A percentile compares a stretch with the other conserved stretches of the same genome.
Evolutionary conservation across 495 filamentous ascomycete genomes (phyloP).

Genomic region (Penicillium chermesinum): DNA sequence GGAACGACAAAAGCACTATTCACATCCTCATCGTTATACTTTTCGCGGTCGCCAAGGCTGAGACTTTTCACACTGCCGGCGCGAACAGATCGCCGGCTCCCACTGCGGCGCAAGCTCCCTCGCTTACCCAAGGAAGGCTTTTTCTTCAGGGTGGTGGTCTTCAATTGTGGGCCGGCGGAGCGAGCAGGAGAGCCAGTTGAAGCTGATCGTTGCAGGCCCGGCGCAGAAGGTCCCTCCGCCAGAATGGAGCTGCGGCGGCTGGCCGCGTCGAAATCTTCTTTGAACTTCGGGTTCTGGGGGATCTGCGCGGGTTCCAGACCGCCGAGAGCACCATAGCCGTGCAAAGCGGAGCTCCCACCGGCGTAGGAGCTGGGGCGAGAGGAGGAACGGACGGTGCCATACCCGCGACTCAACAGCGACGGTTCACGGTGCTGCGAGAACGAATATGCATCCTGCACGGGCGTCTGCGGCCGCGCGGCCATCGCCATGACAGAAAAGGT

Average conservation of each 20-base stretch:
- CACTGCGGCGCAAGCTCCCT: conserved; percentile 70
- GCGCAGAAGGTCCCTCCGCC: conserved; percentile 43
- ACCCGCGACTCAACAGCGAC: conserved; percentile 26
- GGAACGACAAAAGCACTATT: conserved; percentile 86
- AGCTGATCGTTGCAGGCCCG: conserved; percentile 39
- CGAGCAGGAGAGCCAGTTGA: conserved; percentile 51
- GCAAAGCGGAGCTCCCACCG: conserved; percentile 31
- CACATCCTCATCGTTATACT: conserved; percentile 57
- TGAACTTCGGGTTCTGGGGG: conserved; percentile 51
- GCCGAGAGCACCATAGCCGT: conserved; percentile 36
- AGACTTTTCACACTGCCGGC: conserved; percentile 79
- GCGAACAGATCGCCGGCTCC: conserved; percentile 67
- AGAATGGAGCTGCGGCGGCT: conserved; percentile 60
- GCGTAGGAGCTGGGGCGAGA: conserved; percentile 40
- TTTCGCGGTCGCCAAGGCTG: conserved; percentile 54
- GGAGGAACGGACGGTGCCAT: conserved; percentile 24
- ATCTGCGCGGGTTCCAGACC: conserved; percentile 32
- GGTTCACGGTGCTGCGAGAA: conserved; percentile 24
- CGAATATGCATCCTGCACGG: conserved; percentile 40
- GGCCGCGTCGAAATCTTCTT: conserved; percentile 65
- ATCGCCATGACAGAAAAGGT: conserved; percentile 35
- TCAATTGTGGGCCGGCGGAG: conserved; percentile 54
- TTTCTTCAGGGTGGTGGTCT: conserved; percentile 82
- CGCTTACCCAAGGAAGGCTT: conserved; percentile 69
- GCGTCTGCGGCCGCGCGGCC: conserved; percentile 41